Conservation (phyloP, 148 eudicot species). For the Cornus controversa region DNA sequence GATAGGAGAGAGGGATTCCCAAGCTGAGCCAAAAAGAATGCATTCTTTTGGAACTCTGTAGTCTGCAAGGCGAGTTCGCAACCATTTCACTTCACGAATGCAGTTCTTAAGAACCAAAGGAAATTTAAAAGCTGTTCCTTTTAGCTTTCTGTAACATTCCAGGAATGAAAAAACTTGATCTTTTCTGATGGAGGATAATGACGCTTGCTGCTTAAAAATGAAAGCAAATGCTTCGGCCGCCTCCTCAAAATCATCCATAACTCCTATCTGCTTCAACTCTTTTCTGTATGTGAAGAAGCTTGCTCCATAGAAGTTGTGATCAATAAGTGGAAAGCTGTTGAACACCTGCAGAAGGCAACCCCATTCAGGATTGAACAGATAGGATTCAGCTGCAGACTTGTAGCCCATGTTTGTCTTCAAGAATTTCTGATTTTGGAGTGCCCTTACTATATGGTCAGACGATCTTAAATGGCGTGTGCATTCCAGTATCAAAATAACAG, state of each 20-base stretch:
- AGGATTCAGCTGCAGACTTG: constrained; percentile 45
- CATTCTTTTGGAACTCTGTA: constrained; percentile 47
- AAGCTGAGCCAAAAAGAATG: constrained; percentile 42
- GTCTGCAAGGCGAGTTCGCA: constrained; percentile 54
- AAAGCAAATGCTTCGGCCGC: constrained; percentile 36
- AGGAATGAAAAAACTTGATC: constrained; percentile 39
- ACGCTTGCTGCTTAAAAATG: constrained; percentile 41
- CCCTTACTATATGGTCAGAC: constrained; percentile 26
- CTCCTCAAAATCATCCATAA: constrained; percentile 40
- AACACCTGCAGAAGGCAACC: constrained; percentile 57
- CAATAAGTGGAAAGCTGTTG: constrained; percentile 43
- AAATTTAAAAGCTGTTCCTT: constrained; percentile 12
- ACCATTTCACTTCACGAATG: constrained; percentile 46
- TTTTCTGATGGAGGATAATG: constrained; percentile 24
- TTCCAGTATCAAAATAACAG: constrained; percentile 39
- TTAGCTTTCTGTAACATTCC: constrained; percentile 34
- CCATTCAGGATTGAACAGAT: constrained; percentile 46
- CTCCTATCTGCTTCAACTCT: constrained; percentile 43
- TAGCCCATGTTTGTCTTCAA: constrained; percentile 44
- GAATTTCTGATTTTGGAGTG: constrained; percentile 40
- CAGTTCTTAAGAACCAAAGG: constrained; percentile 31
- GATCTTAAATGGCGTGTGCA: constrained; percentile 28
- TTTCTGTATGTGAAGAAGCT: constrained; percentile 27
- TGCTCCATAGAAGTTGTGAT: constrained; percentile 39
- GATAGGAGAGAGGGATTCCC: constrained; percentile 48